phyloP scores from a whole-genome alignment of 257 asterid species.

The Primulina eburnea region DNA sequence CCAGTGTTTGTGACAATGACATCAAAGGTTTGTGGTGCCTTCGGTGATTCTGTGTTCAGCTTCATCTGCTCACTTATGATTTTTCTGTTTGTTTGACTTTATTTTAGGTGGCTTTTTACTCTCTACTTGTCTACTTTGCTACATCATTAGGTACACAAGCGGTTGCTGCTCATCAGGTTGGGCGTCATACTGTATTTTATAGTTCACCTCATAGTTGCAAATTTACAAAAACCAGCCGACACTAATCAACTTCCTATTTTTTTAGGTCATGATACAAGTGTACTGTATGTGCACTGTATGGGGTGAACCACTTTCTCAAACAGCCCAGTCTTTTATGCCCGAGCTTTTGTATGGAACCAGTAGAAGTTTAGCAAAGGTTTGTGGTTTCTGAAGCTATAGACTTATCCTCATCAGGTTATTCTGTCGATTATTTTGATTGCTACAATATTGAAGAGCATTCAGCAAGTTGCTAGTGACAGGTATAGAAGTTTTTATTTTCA shows the following conservation, averaged over 20 bases:
- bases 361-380: constrained; percentile 72
- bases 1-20: constrained; percentile 92
- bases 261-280: constrained; percentile 88
- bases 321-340: constrained; percentile 96
- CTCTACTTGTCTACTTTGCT: constrained; percentile 88
- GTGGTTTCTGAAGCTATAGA: constrained; percentile 20
- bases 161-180: constrained; percentile 93
- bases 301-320: constrained; percentile 97
- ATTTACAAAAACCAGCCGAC: constrained; percentile 4
- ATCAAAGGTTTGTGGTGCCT: constrained; percentile 65
- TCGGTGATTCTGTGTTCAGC: constrained; percentile 18
- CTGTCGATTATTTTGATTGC: constrained; percentile 10
- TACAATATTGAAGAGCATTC: constrained; percentile 17
- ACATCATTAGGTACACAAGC: constrained; percentile 76
- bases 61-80: constrained; percentile 18
- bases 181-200: constrained; percentile 14
- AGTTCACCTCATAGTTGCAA: background rate
- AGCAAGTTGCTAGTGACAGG: no score
- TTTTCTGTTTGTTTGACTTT: constrained; percentile 28
- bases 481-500: constrained; percentile 7
- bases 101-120: constrained; percentile 70
- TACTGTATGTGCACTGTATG: constrained; percentile 76
- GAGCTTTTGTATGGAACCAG: constrained; percentile 80
- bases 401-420: background rate
- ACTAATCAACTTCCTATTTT: constrained; percentile 13